A percentile compares a stretch with the other conserved stretches of the same genome.
phyloP scores from a whole-genome alignment of 495 filamentous ascomycete genomes.

The Acidomyces sp. region DNA sequence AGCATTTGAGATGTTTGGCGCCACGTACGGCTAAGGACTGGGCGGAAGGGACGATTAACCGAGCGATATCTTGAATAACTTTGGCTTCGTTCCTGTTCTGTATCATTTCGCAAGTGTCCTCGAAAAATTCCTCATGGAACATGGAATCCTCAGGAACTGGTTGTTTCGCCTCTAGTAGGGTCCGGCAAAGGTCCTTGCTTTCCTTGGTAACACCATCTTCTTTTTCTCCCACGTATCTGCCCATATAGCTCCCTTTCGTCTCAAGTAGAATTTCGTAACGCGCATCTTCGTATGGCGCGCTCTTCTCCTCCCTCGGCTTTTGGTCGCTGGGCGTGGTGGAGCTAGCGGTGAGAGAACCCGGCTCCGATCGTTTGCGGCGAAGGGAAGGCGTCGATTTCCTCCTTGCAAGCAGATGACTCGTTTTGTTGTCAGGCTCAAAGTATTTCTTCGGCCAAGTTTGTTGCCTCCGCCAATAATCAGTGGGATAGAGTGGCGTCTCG shows the following conservation, averaged over 20 bases:
- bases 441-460: slow-evolving; percentile 29
- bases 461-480: too few relatives aligned
- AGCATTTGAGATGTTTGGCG: slow-evolving; percentile 3
- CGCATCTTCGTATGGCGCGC: slow-evolving; percentile 30
- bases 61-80: slow-evolving; percentile 19
- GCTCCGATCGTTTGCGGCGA: slow-evolving; percentile 28
- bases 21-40: slow-evolving; percentile 11
- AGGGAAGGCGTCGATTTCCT: slow-evolving; percentile 25
- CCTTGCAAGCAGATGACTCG: too few relatives aligned
- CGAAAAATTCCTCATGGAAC: slow-evolving; percentile 22
- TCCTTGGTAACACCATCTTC: slow-evolving; percentile 22
- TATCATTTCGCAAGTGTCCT: slow-evolving; percentile 9
- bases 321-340: slow-evolving; percentile 31
- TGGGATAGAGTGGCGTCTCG: too few relatives aligned
- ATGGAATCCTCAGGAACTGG: slow-evolving; percentile 25
- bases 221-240: too few relatives aligned
- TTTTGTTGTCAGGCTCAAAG: slow-evolving; percentile 20
- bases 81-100: slow-evolving; percentile 12
- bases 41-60: slow-evolving; percentile 19
- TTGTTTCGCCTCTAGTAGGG: slow-evolving; percentile 27
- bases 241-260: slow-evolving; percentile 32
- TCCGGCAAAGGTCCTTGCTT: slow-evolving; percentile 22
- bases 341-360: slow-evolving; percentile 21
- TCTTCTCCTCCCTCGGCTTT: slow-evolving; percentile 30
- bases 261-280: slow-evolving; percentile 27